These are phyloP conservation scores for Pogostemon cablin DNA, from an alignment of 257 asterid species.

Conservation along the genomic window DNA sequence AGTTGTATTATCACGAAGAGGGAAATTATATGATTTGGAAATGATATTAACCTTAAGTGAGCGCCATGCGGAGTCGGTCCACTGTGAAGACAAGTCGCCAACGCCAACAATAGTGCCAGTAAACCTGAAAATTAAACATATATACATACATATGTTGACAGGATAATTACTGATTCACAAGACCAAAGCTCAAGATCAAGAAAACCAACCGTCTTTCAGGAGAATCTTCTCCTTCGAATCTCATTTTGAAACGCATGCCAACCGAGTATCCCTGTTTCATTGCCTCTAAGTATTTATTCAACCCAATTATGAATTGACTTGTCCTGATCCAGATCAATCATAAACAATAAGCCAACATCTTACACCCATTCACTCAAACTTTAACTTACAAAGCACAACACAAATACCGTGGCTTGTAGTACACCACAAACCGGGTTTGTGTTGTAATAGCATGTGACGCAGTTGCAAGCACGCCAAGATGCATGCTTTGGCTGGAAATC, in stretches of 20 bases:
- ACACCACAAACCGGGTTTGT: constrained; percentile 62
- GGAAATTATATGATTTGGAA: constrained; percentile 15
- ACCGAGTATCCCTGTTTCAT: constrained; percentile 51
- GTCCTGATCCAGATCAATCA: constrained; percentile 47
- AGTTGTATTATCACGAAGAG: constrained; percentile 2
- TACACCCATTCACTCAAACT: not conserved
- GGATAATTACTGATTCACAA: not conserved
- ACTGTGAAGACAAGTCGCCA: constrained; percentile 64
- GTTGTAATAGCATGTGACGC: constrained; percentile 81
- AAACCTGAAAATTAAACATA: constrained; percentile 49
- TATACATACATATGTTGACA: not conserved
- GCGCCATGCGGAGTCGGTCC: constrained; percentile 83
- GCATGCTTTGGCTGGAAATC: constrained; percentile 92
- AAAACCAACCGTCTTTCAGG: constrained; percentile 65
- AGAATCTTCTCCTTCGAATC: constrained; percentile 86
- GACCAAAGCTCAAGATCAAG: not conserved
- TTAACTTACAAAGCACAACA: not conserved
- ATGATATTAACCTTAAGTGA: constrained; percentile 63
- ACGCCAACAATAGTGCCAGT: constrained; percentile 81
- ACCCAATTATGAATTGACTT: constrained; percentile 72
- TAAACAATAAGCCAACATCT: constrained; percentile 4
- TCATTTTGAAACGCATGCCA: constrained; percentile 86
- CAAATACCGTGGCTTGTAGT: constrained; percentile 76
- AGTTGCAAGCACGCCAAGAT: constrained; percentile 86
- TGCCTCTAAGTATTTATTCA: constrained; percentile 75